Evolutionary conservation across 2,329 filamentous ascomycete genomes (phyloP), one percentile per base, ranked within the genome.

Genomic region (Aspergillus neotritici): DNA sequence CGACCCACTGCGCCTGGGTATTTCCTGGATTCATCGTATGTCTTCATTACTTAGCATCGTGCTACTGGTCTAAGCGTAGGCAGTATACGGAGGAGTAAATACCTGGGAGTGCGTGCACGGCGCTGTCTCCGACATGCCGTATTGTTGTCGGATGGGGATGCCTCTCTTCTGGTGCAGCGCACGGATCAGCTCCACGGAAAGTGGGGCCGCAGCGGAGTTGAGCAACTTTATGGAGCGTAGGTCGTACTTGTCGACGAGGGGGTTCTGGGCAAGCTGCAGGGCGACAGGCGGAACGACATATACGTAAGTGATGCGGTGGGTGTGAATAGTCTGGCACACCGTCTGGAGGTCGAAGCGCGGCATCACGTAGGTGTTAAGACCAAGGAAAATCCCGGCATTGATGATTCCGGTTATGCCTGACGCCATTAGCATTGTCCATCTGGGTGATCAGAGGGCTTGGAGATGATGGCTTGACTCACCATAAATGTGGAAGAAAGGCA

Each of bases 251-350:
- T 14, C 13, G 10, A 28, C 31, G 2, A n/a, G 15, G n/a, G 30
- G 34, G 25, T 41, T 34, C 11, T 43, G n/a, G 14, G 41, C 35
- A 4, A 49, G 16, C 5, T 46, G 29, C 1, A 35, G 17, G 28
- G 44, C 40, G 1, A 49, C 36, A 3, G 47, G 47, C 2, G 47
- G 47, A 4, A 47, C 44, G 3, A 37, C 31, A 10, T 39, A 46
- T 11, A 25, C 33, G 30, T 44, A 42, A 13, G 47, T 47, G 10
- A 49, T 43, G 4, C 15, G 28, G 25, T 41, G 37, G 13, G 38
- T 33, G 12, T 41, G 21, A 12, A 49, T n/a, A 4, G 37, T 33
- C 2, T 8, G 11, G 31, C 44, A 38, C 31, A 44, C 35, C 7
- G 35, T 16, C 9, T 44, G 37, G 12, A 44, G 34, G 3, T 39